Percentiles rank a stretch among this genome's conserved stretches.
These are phyloP conservation scores for Camillea tinctor DNA, from an alignment of 2,329 filamentous ascomycete species.

Conservation along the genomic window DNA sequence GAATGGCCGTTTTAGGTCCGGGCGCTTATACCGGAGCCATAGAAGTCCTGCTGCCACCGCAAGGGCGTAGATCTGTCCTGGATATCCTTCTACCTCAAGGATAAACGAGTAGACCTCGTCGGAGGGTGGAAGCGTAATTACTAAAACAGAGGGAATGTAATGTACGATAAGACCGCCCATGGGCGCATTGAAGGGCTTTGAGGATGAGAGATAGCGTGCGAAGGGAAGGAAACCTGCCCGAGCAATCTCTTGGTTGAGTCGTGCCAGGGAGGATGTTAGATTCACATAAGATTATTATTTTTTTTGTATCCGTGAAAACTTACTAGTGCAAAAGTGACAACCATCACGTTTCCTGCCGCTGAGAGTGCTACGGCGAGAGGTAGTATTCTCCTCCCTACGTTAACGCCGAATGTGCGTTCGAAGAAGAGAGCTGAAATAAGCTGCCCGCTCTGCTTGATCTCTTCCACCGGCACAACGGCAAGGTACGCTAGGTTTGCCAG, in stretches of 20 bases:
- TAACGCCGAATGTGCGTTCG: constrained; percentile 58
- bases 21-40: constrained; percentile 57
- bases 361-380: constrained; percentile 66
- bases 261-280: constrained; percentile 43
- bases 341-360: constrained; percentile 70
- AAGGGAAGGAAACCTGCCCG: constrained; percentile 69
- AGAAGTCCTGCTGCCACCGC: constrained; percentile 58
- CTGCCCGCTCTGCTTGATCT: constrained; percentile 65
- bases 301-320: constrained; percentile 24
- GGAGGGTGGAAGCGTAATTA: constrained; percentile 64
- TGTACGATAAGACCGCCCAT: constrained; percentile 67
- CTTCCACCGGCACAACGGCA: constrained; percentile 63
- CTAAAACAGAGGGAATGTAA: constrained; percentile 65
- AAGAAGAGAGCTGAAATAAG: constrained; percentile 69
- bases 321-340: constrained; percentile 67
- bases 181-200: constrained; percentile 65
- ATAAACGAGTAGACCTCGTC: constrained; percentile 71
- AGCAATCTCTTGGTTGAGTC: constrained; percentile 71
- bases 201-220: constrained; percentile 58
- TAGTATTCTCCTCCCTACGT: constrained; percentile 56
- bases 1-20: constrained; percentile 62
- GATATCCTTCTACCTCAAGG: constrained; percentile 69
- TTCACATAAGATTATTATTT: neutral
- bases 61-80: constrained; percentile 59
- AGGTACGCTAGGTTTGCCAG: constrained; percentile 64